Base-by-base conservation (phyloP, 2,329 filamentous ascomycete genomes). In the Pseudogymnoascus sp. region DNA sequence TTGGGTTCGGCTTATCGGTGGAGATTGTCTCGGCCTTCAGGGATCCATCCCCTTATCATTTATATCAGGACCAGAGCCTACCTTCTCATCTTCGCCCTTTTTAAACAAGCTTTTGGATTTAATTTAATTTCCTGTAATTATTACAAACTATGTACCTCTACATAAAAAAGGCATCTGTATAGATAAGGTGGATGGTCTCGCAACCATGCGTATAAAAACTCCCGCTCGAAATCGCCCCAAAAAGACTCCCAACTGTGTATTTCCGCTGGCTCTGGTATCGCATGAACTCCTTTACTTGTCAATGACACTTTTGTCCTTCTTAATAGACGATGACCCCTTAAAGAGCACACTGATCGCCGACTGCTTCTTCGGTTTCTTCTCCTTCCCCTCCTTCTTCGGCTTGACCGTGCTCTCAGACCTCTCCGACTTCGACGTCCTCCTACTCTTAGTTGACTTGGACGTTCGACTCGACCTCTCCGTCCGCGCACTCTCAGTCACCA, bases 391-490 rank as follows among this genome's bases (percentile, higher is more conserved):
- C 46, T 33, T 56, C 46, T 56, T 56, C 46, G 46, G 46, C 26
- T 56, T 56, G 26, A 56, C 46, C n/a, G 46, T 56, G 8, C 46
- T 56, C 26, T 56, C 26, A 16, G 26, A 56, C 68, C 35, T 68
- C 69, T 66, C 50, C 43, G 67, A 68, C 5, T 66, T 63, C 53
- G 60, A 56, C 16, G 43, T 64, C n/a, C 46, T 22, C 65, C 62
- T 24, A 65, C 50, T 35, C 65, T 68, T 60, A 14, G 61, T 60
- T 22, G 65, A 62, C 64, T 65, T 60, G 60, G 65, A 63, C 59
- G 63, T 60, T 65, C 65, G 61, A 68, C 73, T 71, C 65, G 74
- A 74, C 62, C 75, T 72, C 60, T 60, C 56, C 16, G 65, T 69
- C 12, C 61, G 53, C 22, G 62, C 64, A 37, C 63, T 65, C 37